Evolutionary conservation across 2,329 filamentous ascomycete species (phyloP), one percentile per base, ranked within the genome.

Genomic region (Trichoderma sp.): DNA sequence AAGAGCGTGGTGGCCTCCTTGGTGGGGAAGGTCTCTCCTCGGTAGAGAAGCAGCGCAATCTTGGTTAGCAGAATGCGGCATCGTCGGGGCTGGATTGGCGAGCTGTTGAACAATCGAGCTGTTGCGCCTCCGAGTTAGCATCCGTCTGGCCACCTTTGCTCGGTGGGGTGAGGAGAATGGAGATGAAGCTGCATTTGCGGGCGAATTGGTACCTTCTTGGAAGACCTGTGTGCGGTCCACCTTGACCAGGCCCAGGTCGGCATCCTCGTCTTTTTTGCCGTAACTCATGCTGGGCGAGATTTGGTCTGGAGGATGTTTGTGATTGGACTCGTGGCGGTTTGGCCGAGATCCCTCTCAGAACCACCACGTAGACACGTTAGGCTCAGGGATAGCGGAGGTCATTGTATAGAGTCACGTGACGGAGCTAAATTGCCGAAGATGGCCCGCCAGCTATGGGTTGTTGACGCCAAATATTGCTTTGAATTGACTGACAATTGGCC

Each of bases 211-310:
- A 97, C 96, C 96, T 91, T 99, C 96, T 86, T 98, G 96, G 82
- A 98, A 98, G 74, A 99, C 96, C 76, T 95, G 94, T 69, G 95
- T 97, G 78, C 96, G 91, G 85, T 99, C 96, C 77, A 98, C 93
- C 88, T 95, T 97, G 86, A 98, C 92, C 85, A 98, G 88, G 79
- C 92, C 91, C 80, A 91, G 89, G 80, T 97, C 95, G 79, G 91
- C 93, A 86, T 99, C 96, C 87, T 98, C 96, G 83, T 99, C 95
- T 87, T 97, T 98, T 86, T 99, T 99, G 86, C 95, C 91, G 88
- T 96, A 97, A 84, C 92, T 96, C 94, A 97, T 97, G 79, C 75
- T 89, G 84, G 83, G 83, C 82, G 77, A 76, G 16, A 43, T 75
- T 77, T 75, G 76, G 75, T 76, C 73, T 74, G 53, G 67, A 73